Base-by-base conservation (phyloP, 441 rosid species). In the Gossypium davidsonii region DNA sequence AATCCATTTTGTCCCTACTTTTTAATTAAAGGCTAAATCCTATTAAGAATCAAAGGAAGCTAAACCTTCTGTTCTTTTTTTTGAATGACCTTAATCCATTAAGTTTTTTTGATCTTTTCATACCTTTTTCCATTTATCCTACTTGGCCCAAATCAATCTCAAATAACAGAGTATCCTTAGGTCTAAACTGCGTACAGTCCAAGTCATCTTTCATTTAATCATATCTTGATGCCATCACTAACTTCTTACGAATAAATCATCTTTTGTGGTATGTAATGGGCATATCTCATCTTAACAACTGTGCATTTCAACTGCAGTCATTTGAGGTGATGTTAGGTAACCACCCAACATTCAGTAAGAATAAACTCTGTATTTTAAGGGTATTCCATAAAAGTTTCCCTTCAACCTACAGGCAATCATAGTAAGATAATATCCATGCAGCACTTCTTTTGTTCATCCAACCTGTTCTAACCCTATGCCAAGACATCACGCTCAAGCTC, bases 101-200 rank as follows among this genome's bases (percentile, higher is more conserved):
- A 21, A 23, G 52, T 7, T 66, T 49, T 37, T 46, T 48, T 15
- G 52, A 20, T 23, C 34, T 46, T 21, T 25, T 4, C 55, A 0
- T 2, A 66, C 70, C 56, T 46, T 55, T 14, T 66, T 66, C 44
- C 7, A 23, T 21, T 66, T 14, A 46, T 46, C 17, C 56, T 2
- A 23, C 70, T 46, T 46, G 70, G 56, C 70, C n/a, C 39, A 46
- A 66, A 66, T 46, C 39, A 46, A 44, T 21, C 55, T 21, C 56
- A 14, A 12, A 66, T 23, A 1, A 46, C 12, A 46, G 12, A 14
- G 39, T 46, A 66, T 6, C 70, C 56, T 26, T 6, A 66, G 18
- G 11, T 46, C 70, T 66, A 66, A 23, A 28, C 14, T 66, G 56
- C 39, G 1, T 66, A 66, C 6, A 31, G 31, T 44, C 69, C 25